Percentiles rank a stretch among this genome's conserved stretches.
phyloP scores from a whole-genome alignment of 805 yeast genomes.

The Candida ficus region DNA sequence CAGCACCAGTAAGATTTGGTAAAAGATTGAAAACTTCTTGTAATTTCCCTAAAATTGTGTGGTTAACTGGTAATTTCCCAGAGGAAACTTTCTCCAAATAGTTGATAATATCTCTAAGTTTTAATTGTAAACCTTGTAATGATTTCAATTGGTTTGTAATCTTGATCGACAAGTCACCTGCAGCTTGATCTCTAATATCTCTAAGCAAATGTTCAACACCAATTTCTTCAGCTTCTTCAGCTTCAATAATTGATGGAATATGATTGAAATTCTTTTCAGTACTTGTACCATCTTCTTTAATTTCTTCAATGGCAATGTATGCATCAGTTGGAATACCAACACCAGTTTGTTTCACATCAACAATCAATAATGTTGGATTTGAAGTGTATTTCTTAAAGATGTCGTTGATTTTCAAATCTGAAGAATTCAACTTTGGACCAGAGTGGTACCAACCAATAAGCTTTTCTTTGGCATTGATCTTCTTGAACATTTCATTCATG shows the following conservation, averaged over 20 bases:
- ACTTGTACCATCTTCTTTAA: conserved; percentile 91
- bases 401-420: conserved; percentile 90
- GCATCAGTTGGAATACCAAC: conserved; percentile 94
- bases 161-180: conserved; percentile 82
- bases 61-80: conserved; percentile 79
- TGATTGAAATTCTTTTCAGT: conserved; percentile 92
- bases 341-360: conserved; percentile 76
- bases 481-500: conserved; percentile 97
- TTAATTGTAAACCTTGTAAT: conserved; percentile 75
- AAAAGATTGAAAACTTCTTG: conserved; percentile 92
- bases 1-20: conserved; percentile 60
- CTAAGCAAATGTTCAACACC: conserved; percentile 96
- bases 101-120: conserved; percentile 68
- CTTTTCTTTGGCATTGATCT: conserved; percentile 94
- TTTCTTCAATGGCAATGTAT: conserved; percentile 88
- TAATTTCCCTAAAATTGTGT: conserved; percentile 81
- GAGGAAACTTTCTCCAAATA: conserved; percentile 72
- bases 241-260: conserved; percentile 87
- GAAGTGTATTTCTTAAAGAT: conserved; percentile 76
- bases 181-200: conserved; percentile 94
- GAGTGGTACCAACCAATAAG: conserved; percentile 99
- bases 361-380: conserved; percentile 80
- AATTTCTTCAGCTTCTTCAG: conserved; percentile 98
- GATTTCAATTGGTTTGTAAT: conserved; percentile 88
- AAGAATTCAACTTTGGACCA: conserved; percentile 85